phyloP scores from a whole-genome alignment of 257 asterid genomes.

The Lycium barbarum region DNA sequence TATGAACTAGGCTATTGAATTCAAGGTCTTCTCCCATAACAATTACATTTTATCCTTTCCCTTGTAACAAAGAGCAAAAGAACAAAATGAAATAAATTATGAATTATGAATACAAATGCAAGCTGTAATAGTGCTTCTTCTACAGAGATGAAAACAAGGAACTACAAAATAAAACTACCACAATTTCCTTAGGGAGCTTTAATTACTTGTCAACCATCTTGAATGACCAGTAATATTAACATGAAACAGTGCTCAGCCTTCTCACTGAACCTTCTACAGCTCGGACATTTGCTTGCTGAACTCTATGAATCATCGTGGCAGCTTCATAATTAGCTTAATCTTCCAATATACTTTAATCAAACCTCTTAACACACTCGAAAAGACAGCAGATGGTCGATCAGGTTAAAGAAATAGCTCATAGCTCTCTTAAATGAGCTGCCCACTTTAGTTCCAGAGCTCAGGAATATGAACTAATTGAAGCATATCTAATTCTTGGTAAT shows the following conservation, averaged over 20 bases:
- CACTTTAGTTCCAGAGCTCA: neutral
- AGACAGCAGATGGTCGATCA: too few relatives aligned
- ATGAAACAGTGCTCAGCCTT: conserved; percentile 28
- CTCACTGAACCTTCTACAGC: conserved; percentile 24
- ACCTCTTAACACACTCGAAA: neutral
- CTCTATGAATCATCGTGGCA: neutral
- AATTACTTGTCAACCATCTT: conserved; percentile 34
- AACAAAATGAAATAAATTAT: neutral
- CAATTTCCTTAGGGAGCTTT: neutral
- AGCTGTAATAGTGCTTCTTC: neutral
- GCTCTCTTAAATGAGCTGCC: conserved; percentile 1
- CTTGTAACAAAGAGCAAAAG: neutral
- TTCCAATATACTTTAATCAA: neutral
- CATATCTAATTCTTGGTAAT: neutral
- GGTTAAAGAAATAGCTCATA: neutral
- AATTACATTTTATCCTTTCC: neutral
- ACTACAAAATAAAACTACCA: conserved; percentile 29
- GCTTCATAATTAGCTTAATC: neutral
- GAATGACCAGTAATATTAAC: conserved; percentile 37
- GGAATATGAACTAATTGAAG: too few relatives aligned
- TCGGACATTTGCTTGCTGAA: conserved; percentile 31
- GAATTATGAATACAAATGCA: neutral
- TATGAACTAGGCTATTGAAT: neutral
- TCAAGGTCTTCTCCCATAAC: neutral
- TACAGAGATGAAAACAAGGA: conserved; percentile 9